Conservation (phyloP, 2,329 filamentous ascomycete genomes). For the Monosporascus sp. region DNA sequence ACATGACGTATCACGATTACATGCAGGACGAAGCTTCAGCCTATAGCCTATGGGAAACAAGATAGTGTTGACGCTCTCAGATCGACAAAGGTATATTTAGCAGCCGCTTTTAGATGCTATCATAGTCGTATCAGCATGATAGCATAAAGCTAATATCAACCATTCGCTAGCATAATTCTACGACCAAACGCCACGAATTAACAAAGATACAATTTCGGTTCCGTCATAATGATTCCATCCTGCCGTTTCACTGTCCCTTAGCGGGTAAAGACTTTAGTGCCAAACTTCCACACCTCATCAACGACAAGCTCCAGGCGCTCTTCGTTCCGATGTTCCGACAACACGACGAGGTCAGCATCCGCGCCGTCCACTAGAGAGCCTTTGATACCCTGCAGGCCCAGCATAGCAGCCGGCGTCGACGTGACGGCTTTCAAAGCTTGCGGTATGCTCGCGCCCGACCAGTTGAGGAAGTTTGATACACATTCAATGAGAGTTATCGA, state of each 20-base stretch:
- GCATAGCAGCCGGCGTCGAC: conserved; percentile 69
- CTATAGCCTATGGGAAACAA: too few relatives aligned
- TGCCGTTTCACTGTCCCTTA: conserved; percentile 4
- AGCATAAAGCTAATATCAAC: too few relatives aligned
- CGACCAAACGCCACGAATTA: too few relatives aligned
- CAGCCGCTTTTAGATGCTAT: too few relatives aligned
- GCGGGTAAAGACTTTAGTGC: conserved; percentile 41
- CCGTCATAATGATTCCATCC: background rate
- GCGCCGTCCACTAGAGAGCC: conserved; percentile 58
- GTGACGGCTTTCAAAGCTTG: conserved; percentile 70
- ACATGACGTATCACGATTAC: conserved; percentile 1
- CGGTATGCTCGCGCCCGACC: conserved; percentile 63
- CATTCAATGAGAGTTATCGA: conserved; percentile 74
- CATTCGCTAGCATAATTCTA: too few relatives aligned
- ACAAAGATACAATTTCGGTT: background rate
- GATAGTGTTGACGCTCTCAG: too few relatives aligned
- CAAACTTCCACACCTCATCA: conserved; percentile 81
- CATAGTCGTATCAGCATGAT: too few relatives aligned
- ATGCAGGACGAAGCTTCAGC: background rate
- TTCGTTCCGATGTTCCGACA: conserved; percentile 47
- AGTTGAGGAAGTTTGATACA: conserved; percentile 73
- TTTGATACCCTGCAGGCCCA: conserved; percentile 62
- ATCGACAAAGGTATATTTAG: too few relatives aligned
- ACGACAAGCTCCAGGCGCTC: conserved; percentile 51
- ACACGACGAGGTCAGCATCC: conserved; percentile 64